phyloP scores from a whole-genome alignment of 2,329 filamentous ascomycete species.

The Monosporascus sp. region DNA sequence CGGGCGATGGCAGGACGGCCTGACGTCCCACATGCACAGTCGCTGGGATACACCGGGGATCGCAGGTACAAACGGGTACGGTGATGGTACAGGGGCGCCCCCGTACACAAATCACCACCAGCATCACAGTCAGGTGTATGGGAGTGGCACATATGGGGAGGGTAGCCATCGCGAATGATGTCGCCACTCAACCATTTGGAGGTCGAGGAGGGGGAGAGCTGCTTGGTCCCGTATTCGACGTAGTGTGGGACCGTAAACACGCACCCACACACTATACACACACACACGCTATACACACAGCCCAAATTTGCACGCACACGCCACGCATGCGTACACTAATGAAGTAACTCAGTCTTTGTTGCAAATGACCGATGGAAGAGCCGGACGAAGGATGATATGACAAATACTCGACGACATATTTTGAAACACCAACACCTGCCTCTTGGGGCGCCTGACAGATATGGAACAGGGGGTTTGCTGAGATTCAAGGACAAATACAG shows the following conservation, averaged over 20 bases:
- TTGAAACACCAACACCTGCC: too few species aligned
- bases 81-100: slow-evolving; percentile 18
- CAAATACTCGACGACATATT: background rate
- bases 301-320: background rate
- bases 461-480: too few species aligned
- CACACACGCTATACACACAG: background rate
- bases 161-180: slow-evolving; percentile 37
- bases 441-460: too few species aligned
- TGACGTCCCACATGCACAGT: slow-evolving; percentile 24
- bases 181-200: background rate
- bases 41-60: slow-evolving; percentile 21
- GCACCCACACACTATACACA: too few species aligned
- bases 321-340: background rate
- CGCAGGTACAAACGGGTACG: slow-evolving; percentile 21
- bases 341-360: background rate
- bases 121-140: slow-evolving; percentile 36
- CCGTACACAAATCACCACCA: slow-evolving; percentile 25
- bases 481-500: background rate
- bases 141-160: slow-evolving; percentile 36
- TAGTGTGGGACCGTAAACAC: too few species aligned
- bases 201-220: background rate
- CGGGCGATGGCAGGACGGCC: slow-evolving; percentile 30
- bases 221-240: background rate
- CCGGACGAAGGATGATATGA: background rate
- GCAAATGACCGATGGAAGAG: background rate